Base-by-base conservation (phyloP, 1,284 basidiomycete species). In the Cerrena zonata region DNA sequence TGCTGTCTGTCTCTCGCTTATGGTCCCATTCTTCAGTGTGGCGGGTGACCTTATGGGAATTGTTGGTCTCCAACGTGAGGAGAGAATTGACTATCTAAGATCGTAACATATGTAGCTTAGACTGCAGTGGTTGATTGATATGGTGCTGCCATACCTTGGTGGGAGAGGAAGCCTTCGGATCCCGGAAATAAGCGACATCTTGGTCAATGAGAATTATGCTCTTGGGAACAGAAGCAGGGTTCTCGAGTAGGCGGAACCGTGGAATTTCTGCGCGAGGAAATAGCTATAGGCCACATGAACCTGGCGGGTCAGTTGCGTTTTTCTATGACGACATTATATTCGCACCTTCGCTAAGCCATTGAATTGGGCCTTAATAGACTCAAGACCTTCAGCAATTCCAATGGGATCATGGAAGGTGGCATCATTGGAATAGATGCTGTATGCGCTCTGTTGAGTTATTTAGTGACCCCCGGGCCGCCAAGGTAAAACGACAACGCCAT, bases 1-100 rank as follows among this genome's bases (percentile, higher is more conserved):
- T 69, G 7, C 59, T 58, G 2, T 63, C 69, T 13, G 67, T 66
- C 47, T 72, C 69, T 42, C 67, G 71, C 46, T 67, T 61, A 53
- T 78, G 76, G 51, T 77, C 63, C 75, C 75, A 78, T 53, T 77
- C 75, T 53, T 78, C 76, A 4, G 66, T 70, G 53, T 77, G 77
- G 21, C 61, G 64, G 19, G 64, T 65, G 23, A 77, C 61, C 49
- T 72, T 64, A 50, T 73, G 63, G 1, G 61, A 51, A 1, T 67
- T 66, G 52, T 77, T 65, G 10, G 74, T 67, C 53, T 71, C 66
- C 47, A 78, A 53, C 0, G 74, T 76, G 37, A 79, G 59, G 12
- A 78, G 64, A 4, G 74, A 76, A 51, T 78, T 77, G 25, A 77
- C 58, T 1, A 67, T 71, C 69, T 74, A 21, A 12, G n/a, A 41